Conservation (phyloP, 805 yeast species). For the Ogataea nitratoaversa region DNA sequence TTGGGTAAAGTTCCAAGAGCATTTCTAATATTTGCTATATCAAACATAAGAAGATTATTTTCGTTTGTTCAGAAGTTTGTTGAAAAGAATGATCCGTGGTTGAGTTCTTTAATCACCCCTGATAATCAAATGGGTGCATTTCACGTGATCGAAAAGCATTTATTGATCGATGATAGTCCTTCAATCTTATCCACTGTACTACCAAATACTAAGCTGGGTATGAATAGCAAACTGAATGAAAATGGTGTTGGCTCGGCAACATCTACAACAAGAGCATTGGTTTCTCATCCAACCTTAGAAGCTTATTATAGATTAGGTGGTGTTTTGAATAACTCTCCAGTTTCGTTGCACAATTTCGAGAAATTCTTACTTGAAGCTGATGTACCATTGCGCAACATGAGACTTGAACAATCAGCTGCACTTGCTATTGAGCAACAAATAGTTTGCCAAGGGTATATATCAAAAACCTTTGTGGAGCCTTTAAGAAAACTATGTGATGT, state of each 20-base stretch:
- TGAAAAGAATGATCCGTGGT: slow-evolving; percentile 41
- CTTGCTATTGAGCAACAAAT: slow-evolving; percentile 57
- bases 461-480: slow-evolving; percentile 35
- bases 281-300: slow-evolving; percentile 45
- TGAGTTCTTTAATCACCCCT: slow-evolving; percentile 23
- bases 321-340: slow-evolving; percentile 47
- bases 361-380: slow-evolving; percentile 59
- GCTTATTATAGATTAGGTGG: slow-evolving; percentile 48
- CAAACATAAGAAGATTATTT: slow-evolving; percentile 59
- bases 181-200: slow-evolving; percentile 27
- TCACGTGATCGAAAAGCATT: slow-evolving; percentile 23
- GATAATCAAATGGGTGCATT: slow-evolving; percentile 31
- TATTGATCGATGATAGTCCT: slow-evolving; percentile 25
- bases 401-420: slow-evolving; percentile 36
- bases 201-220: slow-evolving; percentile 15
- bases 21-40: slow-evolving; percentile 59
- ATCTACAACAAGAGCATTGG: slow-evolving; percentile 13
- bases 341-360: slow-evolving; percentile 54
- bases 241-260: slow-evolving; percentile 5
- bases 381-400: slow-evolving; percentile 32
- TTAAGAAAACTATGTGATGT: slow-evolving; percentile 43
- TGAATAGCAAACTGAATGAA: too few species aligned
- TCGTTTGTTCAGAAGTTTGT: slow-evolving; percentile 54
- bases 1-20: slow-evolving; percentile 69
- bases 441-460: slow-evolving; percentile 57